A percentile compares a stretch with the other conserved stretches of the same genome.
Evolutionary conservation across 83 land plant species (phyloP).

Genomic region (Picea abies): DNA sequence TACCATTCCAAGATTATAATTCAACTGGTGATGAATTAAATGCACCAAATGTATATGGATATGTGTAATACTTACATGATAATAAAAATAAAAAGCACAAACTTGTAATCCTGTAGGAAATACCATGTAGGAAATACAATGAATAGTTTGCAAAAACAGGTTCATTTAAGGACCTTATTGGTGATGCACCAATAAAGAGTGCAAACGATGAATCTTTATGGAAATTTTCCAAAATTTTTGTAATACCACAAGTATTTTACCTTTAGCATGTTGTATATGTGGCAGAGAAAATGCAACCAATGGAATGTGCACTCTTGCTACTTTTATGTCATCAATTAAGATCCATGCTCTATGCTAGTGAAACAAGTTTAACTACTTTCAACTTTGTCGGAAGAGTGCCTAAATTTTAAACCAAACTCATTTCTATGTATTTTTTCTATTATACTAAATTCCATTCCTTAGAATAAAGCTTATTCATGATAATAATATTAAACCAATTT

Average conservation of each 20-base stretch:
- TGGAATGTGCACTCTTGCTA: constrained; percentile 73
- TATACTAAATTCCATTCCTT: too few species aligned
- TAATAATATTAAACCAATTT: too few species aligned
- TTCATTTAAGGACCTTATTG: neutral
- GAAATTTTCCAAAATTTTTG: constrained; percentile 31
- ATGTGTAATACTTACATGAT: neutral
- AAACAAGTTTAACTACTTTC: too few species aligned
- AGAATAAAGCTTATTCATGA: too few species aligned
- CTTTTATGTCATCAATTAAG: constrained; percentile 88
- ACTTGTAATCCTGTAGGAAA: neutral
- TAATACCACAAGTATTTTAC: constrained; percentile 80
- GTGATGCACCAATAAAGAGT: neutral
- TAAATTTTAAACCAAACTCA: too few species aligned
- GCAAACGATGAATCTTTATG: constrained; percentile 20
- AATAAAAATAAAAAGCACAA: neutral
- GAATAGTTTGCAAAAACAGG: neutral
- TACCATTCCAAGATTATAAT: neutral
- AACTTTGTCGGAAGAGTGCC: too few species aligned
- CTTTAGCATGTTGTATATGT: constrained; percentile 84
- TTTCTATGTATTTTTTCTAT: too few species aligned
- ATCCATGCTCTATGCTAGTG: too few species aligned
- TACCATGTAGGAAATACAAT: neutral
- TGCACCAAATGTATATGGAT: neutral
- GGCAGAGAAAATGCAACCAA: constrained; percentile 41
- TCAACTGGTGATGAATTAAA: neutral